Evolutionary conservation across 495 filamentous ascomycete species (phyloP).

Genomic region (Penicillium manginii): DNA sequence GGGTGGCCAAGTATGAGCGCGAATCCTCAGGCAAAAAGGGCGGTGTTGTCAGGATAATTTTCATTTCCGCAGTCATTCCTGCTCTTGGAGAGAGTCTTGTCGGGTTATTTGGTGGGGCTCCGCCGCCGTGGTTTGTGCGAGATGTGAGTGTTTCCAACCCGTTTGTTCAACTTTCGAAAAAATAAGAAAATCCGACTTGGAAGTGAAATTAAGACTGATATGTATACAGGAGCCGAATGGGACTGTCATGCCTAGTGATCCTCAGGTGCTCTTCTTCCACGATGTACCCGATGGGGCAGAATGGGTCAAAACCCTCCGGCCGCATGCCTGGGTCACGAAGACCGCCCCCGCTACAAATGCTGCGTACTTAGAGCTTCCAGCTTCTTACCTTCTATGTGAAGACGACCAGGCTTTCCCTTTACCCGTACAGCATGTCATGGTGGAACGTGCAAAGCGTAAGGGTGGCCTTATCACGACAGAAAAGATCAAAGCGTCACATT

Average conservation of each 20-base stretch:
- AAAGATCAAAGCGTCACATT: constrained; percentile 34
- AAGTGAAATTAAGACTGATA: background rate
- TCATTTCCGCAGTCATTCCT: constrained; percentile 47
- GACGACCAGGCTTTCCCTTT: constrained; percentile 42
- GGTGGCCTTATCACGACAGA: constrained; percentile 37
- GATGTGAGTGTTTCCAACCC: constrained; percentile 31
- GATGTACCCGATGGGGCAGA: constrained; percentile 40
- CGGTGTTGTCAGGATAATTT: constrained; percentile 50
- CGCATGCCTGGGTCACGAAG: constrained; percentile 39
- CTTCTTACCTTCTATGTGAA: constrained; percentile 40
- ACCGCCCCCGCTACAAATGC: constrained; percentile 34
- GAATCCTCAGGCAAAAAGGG: constrained; percentile 35
- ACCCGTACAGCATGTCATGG: constrained; percentile 43
- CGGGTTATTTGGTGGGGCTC: constrained; percentile 36
- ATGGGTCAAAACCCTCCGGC: constrained; percentile 36
- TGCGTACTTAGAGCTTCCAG: constrained; percentile 34
- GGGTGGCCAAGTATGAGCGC: constrained; percentile 43
- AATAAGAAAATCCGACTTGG: background rate
- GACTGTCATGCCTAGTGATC: constrained; percentile 33
- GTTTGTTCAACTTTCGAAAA: too few species aligned
- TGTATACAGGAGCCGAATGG: constrained; percentile 26
- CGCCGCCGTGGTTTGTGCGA: constrained; percentile 39
- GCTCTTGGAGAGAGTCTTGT: constrained; percentile 41
- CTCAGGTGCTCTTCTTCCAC: constrained; percentile 38
- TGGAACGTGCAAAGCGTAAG: constrained; percentile 34